Evolutionary conservation across 2,329 filamentous ascomycete species (phyloP).

Genomic region (Monascus ruber): DNA sequence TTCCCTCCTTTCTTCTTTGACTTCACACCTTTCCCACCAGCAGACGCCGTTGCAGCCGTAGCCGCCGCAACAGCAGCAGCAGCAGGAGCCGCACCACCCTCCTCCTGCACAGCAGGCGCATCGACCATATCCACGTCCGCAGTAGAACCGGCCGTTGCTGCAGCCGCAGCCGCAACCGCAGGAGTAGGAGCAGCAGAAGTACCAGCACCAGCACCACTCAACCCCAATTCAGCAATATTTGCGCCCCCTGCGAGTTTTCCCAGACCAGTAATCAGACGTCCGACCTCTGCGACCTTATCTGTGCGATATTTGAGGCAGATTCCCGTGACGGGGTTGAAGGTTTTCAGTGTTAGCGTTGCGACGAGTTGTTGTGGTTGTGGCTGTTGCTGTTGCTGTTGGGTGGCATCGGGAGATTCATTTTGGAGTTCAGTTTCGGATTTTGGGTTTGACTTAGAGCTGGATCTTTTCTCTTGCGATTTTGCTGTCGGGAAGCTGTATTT

Average conservation of each 20-base stretch:
- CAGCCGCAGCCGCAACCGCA: conserved; percentile 19
- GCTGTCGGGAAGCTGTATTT: conserved; percentile 60
- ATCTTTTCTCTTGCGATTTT: conserved; percentile 3
- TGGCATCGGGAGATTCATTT: conserved; percentile 9
- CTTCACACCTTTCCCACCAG: conserved; percentile 25
- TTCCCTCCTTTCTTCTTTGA: conserved; percentile 57
- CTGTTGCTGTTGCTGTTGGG: conserved; percentile 7
- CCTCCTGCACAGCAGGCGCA: conserved; percentile 10
- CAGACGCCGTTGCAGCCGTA: conserved; percentile 25
- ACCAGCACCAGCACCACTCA: conserved; percentile 19
- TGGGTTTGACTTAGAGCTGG: conserved; percentile 14
- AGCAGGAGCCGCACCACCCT: not conserved
- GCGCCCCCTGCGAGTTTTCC: conserved; percentile 61
- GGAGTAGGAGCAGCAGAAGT: conserved; percentile 28
- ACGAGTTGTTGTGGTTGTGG: conserved; percentile 32
- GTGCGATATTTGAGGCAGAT: conserved; percentile 84
- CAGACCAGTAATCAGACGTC: conserved; percentile 64
- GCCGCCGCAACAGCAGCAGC: conserved; percentile 2
- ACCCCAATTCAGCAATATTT: conserved; percentile 46
- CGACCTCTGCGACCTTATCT: conserved; percentile 81
- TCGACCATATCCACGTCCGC: conserved; percentile 28
- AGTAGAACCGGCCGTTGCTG: conserved; percentile 20
- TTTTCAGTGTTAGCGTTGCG: conserved; percentile 72
- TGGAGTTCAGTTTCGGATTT: conserved; percentile 20
- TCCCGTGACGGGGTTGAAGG: conserved; percentile 73